These are phyloP conservation scores for Thymus mandschuricus DNA, from an alignment of 257 asterid species.

Conservation along the genomic window DNA sequence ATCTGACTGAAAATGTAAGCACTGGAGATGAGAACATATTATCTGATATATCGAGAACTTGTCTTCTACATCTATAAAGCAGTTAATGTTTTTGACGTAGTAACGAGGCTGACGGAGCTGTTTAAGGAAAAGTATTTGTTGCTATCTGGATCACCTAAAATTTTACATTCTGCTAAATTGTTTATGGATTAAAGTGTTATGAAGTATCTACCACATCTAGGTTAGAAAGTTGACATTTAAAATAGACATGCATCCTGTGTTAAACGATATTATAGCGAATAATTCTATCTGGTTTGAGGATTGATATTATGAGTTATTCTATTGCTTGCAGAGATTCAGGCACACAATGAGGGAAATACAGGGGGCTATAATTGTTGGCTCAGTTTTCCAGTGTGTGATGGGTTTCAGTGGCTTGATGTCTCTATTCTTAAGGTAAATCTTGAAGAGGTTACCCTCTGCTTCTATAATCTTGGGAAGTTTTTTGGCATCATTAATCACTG, in stretches of 20 bases:
- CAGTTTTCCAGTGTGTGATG: slow-evolving; percentile 78
- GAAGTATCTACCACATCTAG: background rate
- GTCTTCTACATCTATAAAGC: background rate
- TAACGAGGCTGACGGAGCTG: background rate
- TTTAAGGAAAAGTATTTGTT: slow-evolving; percentile 6
- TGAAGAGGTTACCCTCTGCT: slow-evolving; percentile 24
- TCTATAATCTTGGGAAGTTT: background rate
- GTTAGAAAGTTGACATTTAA: background rate
- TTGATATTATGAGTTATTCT: slow-evolving; percentile 17
- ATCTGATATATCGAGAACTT: background rate
- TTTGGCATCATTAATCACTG: background rate
- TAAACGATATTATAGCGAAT: background rate
- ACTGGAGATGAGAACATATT: slow-evolving; percentile 1
- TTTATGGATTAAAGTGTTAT: background rate
- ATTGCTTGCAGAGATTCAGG: slow-evolving; percentile 76
- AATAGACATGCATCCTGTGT: slow-evolving; percentile 9
- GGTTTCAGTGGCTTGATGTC: slow-evolving; percentile 98
- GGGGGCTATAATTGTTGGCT: slow-evolving; percentile 92
- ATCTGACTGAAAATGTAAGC: slow-evolving; percentile 89
- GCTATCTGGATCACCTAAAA: slow-evolving; percentile 12
- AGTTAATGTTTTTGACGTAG: slow-evolving; percentile 4
- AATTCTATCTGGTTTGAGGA: background rate
- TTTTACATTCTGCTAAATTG: slow-evolving; percentile 12
- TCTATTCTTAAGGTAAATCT: slow-evolving; percentile 68
- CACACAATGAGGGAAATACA: slow-evolving; percentile 94